phyloP scores from a whole-genome alignment of 2,329 filamentous ascomycete species.

The Arthrobotrys sinensis region DNA sequence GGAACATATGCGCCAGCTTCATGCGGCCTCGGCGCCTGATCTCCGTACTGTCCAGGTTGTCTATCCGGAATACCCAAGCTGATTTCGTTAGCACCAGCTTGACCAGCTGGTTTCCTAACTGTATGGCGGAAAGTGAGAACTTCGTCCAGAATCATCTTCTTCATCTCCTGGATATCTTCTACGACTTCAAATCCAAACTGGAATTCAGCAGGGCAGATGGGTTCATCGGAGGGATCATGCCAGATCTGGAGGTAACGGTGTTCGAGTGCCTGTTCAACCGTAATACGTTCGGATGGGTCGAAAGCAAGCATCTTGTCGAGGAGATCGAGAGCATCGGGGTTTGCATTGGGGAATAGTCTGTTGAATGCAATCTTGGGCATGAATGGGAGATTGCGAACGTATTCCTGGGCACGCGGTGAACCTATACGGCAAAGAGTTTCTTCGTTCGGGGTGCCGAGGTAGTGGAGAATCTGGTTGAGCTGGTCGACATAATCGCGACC shows the following conservation, averaged over 20 bases:
- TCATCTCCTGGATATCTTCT: constrained; percentile 94
- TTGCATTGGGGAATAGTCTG: constrained; percentile 90
- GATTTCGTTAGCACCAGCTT: constrained; percentile 6
- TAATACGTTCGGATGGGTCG: constrained; percentile 92
- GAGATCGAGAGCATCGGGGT: constrained; percentile 94
- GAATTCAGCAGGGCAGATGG: constrained; percentile 91
- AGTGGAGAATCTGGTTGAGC: constrained; percentile 98
- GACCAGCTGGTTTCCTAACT: constrained; percentile 71
- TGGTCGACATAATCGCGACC: constrained; percentile 99
- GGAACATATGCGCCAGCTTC: constrained; percentile 66
- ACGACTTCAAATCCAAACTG: constrained; percentile 99
- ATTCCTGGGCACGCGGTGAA: constrained; percentile 95
- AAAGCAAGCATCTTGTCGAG: constrained; percentile 98
- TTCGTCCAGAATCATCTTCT: constrained; percentile 96
- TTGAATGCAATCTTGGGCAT: constrained; percentile 96
- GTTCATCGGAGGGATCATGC: constrained; percentile 98
- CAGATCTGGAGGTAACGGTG: constrained; percentile 97
- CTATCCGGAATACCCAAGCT: constrained; percentile 72
- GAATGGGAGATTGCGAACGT: constrained; percentile 93
- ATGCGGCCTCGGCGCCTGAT: constrained; percentile 64
- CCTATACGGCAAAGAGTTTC: constrained; percentile 94
- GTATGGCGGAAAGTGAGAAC: constrained; percentile 84
- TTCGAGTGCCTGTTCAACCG: constrained; percentile 93
- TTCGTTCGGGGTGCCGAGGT: constrained; percentile 95
- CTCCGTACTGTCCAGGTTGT: constrained; percentile 71